These are phyloP conservation scores for Tubosaeta sp. DNA, from an alignment of 768 basidiomycete genomes.

Conservation along the genomic window DNA sequence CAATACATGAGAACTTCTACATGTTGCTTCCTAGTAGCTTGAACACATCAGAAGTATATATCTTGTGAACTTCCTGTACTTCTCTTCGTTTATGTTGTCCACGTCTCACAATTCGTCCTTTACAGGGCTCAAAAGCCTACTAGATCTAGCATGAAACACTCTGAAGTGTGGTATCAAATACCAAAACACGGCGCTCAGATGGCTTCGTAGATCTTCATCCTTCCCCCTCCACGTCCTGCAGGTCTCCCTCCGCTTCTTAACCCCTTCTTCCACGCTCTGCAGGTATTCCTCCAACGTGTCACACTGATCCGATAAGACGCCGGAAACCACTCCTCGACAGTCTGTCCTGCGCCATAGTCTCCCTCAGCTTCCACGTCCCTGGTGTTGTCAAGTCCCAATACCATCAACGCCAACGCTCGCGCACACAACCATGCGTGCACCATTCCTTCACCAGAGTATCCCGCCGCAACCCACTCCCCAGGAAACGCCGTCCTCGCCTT, in stretches of 20 bases:
- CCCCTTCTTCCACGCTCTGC: constrained; percentile 4
- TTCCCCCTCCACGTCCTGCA: constrained; percentile 18
- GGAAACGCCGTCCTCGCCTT: constrained; percentile 24
- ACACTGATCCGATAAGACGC: constrained; percentile 15
- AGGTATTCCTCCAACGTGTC: constrained; percentile 11
- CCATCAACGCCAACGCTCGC: constrained; percentile 55
- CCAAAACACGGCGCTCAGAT: neutral
- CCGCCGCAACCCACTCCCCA: constrained; percentile 71
- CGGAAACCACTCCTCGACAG: constrained; percentile 25
- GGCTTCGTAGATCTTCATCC: constrained; percentile 22
- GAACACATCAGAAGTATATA: too few relatives aligned
- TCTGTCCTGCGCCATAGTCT: constrained; percentile 18
- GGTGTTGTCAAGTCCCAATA: constrained; percentile 39
- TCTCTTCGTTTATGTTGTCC: too few relatives aligned
- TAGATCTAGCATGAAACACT: too few relatives aligned
- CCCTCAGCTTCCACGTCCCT: constrained; percentile 12
- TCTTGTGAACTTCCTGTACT: too few relatives aligned
- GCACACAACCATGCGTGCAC: constrained; percentile 64
- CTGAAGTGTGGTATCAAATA: too few relatives aligned
- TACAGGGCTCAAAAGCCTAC: too few relatives aligned
- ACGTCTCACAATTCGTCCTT: too few relatives aligned
- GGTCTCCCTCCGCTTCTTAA: neutral
- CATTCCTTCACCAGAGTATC: constrained; percentile 74
- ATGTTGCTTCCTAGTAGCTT: too few relatives aligned
- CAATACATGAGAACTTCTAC: too few relatives aligned